Evolutionary conservation across 495 filamentous ascomycete species (phyloP).

Genomic region (Echria macrotheca): DNA sequence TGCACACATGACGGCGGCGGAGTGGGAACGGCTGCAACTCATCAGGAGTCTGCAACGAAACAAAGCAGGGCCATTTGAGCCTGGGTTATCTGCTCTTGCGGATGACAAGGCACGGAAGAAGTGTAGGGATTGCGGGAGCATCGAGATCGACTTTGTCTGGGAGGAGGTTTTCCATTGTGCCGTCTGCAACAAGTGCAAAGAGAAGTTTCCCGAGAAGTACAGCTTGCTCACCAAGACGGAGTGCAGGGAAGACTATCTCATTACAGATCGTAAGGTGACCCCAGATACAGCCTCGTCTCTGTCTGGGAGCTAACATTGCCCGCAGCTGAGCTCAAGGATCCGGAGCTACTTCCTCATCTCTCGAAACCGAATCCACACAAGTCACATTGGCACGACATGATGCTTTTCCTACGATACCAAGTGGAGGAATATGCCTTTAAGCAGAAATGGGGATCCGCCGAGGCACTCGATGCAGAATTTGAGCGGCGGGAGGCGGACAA

Average conservation of each 20-base stretch:
- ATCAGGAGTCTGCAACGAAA: slow-evolving; percentile 61
- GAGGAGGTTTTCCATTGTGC: slow-evolving; percentile 67
- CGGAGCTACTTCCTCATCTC: slow-evolving; percentile 78
- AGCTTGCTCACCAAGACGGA: slow-evolving; percentile 94
- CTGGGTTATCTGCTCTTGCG: slow-evolving; percentile 66
- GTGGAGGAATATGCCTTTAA: slow-evolving; percentile 88
- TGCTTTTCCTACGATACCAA: slow-evolving; percentile 89
- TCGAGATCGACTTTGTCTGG: slow-evolving; percentile 96
- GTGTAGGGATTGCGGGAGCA: slow-evolving; percentile 73
- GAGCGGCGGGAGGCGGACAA: slow-evolving; percentile 72
- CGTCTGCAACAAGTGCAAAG: slow-evolving; percentile 76
- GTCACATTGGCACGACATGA: slow-evolving; percentile 95
- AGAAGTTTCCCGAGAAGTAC: slow-evolving; percentile 85
- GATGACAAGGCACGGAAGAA: slow-evolving; percentile 58
- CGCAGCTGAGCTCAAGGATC: slow-evolving; percentile 75
- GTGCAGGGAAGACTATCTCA: slow-evolving; percentile 85
- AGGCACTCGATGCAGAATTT: slow-evolving; percentile 86
- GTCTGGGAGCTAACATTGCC: slow-evolving; percentile 7
- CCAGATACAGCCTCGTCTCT: too few relatives aligned
- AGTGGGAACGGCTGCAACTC: slow-evolving; percentile 84
- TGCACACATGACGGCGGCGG: slow-evolving; percentile 80
- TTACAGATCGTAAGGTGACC: slow-evolving; percentile 82
- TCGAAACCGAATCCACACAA: slow-evolving; percentile 93
- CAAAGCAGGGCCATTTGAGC: slow-evolving; percentile 80
- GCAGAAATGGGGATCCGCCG: slow-evolving; percentile 75